These are phyloP conservation scores for Penstemon newberryi DNA, from an alignment of 257 asterid species.

Conservation along the genomic window DNA sequence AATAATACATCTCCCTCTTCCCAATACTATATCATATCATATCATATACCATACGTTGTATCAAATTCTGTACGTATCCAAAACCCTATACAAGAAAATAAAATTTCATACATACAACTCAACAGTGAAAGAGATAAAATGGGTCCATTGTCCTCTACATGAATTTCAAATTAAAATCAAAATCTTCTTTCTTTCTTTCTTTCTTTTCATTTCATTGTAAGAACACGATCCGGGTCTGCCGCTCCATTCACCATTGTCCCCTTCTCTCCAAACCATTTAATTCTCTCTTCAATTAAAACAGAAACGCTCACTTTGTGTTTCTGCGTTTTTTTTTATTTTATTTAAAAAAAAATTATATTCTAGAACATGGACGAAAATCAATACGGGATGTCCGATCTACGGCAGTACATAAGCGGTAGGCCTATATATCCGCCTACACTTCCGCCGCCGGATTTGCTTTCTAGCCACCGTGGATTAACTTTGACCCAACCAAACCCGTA, in stretches of 20 bases:
- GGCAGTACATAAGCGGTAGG: conserved; percentile 58
- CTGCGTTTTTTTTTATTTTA: not conserved
- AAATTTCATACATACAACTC: not conserved
- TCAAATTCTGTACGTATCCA: not conserved
- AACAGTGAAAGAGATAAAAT: conserved; percentile 24
- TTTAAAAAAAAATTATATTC: not conserved
- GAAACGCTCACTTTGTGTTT: not conserved
- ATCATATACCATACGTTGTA: not conserved
- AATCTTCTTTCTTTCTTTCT: conserved; percentile 28
- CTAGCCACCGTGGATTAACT: conserved; percentile 36
- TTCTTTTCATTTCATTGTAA: conserved; percentile 12
- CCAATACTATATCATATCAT: not conserved
- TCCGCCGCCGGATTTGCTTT: conserved; percentile 51
- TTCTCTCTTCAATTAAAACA: conserved; percentile 3
- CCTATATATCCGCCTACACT: conserved; percentile 50
- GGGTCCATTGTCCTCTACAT: conserved; percentile 56
- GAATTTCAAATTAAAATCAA: conserved; percentile 44
- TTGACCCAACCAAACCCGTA: conserved; percentile 41
- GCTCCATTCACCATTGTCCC: conserved; percentile 59
- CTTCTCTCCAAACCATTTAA: not conserved
- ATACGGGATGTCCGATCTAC: conserved; percentile 70
- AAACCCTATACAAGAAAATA: conserved; percentile 6
- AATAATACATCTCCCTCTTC: not conserved
- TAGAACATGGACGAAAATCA: conserved; percentile 61
- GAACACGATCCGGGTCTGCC: conserved; percentile 94